A percentile compares a stretch with the other conserved stretches of the same genome.
Conservation (phyloP, 768 basidiomycete genomes). For the Amylocystis lapponica region DNA sequence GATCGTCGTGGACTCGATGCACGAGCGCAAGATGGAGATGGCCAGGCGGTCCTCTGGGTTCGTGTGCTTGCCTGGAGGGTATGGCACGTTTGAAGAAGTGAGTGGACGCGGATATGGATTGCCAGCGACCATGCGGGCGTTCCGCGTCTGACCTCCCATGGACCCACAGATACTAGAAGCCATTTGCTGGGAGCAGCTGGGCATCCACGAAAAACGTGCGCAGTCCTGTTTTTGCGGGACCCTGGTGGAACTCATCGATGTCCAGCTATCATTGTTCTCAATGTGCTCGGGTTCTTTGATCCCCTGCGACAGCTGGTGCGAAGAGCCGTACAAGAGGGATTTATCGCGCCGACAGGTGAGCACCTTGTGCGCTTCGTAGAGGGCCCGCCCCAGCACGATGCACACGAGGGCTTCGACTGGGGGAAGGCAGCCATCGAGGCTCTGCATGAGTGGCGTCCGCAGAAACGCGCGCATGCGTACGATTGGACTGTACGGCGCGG, state of each 20-base stretch:
- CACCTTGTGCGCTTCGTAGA: constrained; percentile 71
- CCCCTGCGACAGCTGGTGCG: constrained; percentile 74
- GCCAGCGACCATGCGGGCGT: background rate
- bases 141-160: no score
- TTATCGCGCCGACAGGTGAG: constrained; percentile 61
- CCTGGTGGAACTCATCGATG: background rate
- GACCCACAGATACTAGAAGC: constrained; percentile 72
- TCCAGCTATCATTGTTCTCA: constrained; percentile 79
- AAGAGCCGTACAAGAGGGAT: constrained; percentile 62
- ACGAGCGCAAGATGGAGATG: constrained; percentile 90
- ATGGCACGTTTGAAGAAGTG: constrained; percentile 93
- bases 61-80: constrained; percentile 88
- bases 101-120: no score
- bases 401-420: constrained; percentile 71
- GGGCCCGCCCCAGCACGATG: constrained; percentile 46
- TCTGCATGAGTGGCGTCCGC: constrained; percentile 49
- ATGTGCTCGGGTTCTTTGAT: constrained; percentile 79
- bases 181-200: constrained; percentile 90
- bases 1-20: constrained; percentile 78
- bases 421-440: constrained; percentile 63
- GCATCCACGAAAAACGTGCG: constrained; percentile 81
- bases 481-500: constrained; percentile 22
- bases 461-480: constrained; percentile 12
- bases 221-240: background rate
- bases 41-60: constrained; percentile 76